Conservation (phyloP, 441 rosid genomes). For the Populus tomentosa region DNA sequence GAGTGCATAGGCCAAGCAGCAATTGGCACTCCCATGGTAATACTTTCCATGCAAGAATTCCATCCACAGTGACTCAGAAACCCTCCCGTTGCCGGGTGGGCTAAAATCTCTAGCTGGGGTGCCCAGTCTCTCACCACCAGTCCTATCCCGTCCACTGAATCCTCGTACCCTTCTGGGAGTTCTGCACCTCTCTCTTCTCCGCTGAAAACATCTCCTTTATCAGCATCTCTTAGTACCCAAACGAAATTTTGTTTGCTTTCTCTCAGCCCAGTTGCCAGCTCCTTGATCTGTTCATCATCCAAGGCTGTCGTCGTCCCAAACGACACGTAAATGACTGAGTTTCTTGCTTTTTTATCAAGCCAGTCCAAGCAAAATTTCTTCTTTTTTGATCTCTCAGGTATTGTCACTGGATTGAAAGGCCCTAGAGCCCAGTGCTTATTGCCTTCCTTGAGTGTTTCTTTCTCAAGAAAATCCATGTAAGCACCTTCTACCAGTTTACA, state of each 20-base stretch:
- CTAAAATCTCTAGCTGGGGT: constrained; percentile 53
- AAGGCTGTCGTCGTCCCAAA: constrained; percentile 52
- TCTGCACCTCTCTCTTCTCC: constrained; percentile 7
- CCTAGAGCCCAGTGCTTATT: constrained; percentile 44
- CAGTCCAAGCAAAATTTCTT: constrained; percentile 37
- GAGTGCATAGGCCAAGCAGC: constrained; percentile 65
- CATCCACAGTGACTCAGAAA: constrained; percentile 64
- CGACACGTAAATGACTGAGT: constrained; percentile 45
- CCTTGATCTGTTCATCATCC: constrained; percentile 35
- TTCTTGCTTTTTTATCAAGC: constrained; percentile 41
- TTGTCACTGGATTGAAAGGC: constrained; percentile 32
- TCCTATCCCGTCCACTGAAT: constrained; percentile 33
- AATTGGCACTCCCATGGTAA: constrained; percentile 51
- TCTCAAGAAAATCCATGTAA: constrained; percentile 31
- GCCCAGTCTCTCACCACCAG: constrained; percentile 50
- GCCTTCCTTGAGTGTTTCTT: not conserved
- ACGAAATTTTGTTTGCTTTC: constrained; percentile 47
- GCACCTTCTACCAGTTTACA: constrained; percentile 31
- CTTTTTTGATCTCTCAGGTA: not conserved
- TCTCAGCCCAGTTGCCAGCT: constrained; percentile 42
- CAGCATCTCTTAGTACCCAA: constrained; percentile 60
- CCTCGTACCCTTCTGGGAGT: constrained; percentile 41
- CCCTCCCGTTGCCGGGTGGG: constrained; percentile 45
- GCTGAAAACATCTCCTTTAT: constrained; percentile 38
- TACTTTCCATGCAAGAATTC: constrained; percentile 67